A percentile compares a stretch with the other conserved stretches of the same genome.
These are phyloP conservation scores for Rubroboletus pulcherrimus DNA, from an alignment of 768 basidiomycete genomes.

Conservation along the genomic window DNA sequence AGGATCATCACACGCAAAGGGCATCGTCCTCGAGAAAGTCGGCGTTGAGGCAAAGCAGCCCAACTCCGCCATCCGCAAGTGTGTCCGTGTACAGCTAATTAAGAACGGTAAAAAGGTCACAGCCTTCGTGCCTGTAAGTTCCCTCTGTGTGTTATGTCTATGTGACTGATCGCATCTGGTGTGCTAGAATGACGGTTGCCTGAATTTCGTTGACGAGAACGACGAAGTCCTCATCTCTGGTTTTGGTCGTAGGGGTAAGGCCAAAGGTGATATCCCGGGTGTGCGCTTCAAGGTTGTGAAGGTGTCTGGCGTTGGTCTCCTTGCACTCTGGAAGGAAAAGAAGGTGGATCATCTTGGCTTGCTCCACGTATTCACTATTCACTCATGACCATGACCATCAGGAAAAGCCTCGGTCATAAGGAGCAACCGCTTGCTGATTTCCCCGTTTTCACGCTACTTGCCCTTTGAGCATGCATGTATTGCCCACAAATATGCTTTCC, in stretches of 20 bases:
- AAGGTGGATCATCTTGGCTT: constrained; percentile 56
- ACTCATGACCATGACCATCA: constrained; percentile 22
- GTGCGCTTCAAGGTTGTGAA: constrained; percentile 99
- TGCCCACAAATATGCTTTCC: constrained; percentile 13
- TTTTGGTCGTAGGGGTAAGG: constrained; percentile 99
- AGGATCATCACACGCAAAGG: constrained; percentile 99
- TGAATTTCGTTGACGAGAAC: constrained; percentile 99
- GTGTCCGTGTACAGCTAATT: constrained; percentile 99
- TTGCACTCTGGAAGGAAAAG: constrained; percentile 99
- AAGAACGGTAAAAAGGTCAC: constrained; percentile 99
- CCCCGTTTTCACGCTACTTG: constrained; percentile 6
- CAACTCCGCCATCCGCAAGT: constrained; percentile 99
- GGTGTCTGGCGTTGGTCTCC: constrained; percentile 97
- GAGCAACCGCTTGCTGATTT: not conserved
- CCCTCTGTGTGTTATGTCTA: not conserved
- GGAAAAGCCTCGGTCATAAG: constrained; percentile 73
- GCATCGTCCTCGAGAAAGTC: constrained; percentile 99
- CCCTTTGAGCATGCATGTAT: constrained; percentile 30
- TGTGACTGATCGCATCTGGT: constrained; percentile 5
- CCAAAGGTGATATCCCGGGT: constrained; percentile 99
- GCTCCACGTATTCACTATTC: not conserved
- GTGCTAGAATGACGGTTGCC: constrained; percentile 86
- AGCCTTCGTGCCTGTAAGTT: constrained; percentile 94
- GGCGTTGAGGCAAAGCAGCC: constrained; percentile 99
- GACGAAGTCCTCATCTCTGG: constrained; percentile 99